Evolutionary conservation across 345 rosid genomes (phyloP), one percentile per base, ranked within the genome.

Genomic region (Heritiera littoralis): DNA sequence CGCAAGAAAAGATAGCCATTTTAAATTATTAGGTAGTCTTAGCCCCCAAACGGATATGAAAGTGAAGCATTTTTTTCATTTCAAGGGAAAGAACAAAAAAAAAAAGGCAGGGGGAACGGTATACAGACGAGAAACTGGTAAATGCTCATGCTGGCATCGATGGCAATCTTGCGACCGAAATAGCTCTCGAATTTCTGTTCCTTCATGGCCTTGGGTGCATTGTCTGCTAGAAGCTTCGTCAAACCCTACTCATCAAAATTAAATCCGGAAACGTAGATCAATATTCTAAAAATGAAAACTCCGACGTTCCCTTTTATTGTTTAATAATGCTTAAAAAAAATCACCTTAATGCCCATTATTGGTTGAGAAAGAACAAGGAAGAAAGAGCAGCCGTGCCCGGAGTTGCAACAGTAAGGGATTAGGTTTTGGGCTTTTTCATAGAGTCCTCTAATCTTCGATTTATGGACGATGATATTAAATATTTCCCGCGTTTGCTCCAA

Each of bases 121-220:
- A 35, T 48, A 86, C 92, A n/a, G 45, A 90, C 99, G 30, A 95
- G 97, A 86, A 95, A 93, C 83, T 95, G 99, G 80, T 95, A 93
- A 63, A 93, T 95, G 91, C 98, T 95, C 98, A 95, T 95, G 95
- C 99, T 92, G 67, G 99, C 98, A 75, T 95, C 99, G 51, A 95
- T 86, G 32, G 98, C 97, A 13, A 93, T 93, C 86, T 93, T 92
- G 58, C 99, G 91, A 73, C 99, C 98, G 23, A 95, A 95, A 73
- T 85, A 95, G 86, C 93, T 90, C 84, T 93, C 95, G 74, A 95
- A 92, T 81, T 93, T 95, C 83, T 93, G 94, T 83, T 93, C 99
- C 84, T 96, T 96, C 98, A 92, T 92, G 60, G 88, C 84, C 74
- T 82, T 90, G 1, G 97, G 99, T 7, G 95, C 98, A 84, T 96